A percentile compares a stretch with the other conserved stretches of the same genome.
Conservation (phyloP, 2,329 filamentous ascomycete genomes). For the Venturia oleaginea region DNA sequence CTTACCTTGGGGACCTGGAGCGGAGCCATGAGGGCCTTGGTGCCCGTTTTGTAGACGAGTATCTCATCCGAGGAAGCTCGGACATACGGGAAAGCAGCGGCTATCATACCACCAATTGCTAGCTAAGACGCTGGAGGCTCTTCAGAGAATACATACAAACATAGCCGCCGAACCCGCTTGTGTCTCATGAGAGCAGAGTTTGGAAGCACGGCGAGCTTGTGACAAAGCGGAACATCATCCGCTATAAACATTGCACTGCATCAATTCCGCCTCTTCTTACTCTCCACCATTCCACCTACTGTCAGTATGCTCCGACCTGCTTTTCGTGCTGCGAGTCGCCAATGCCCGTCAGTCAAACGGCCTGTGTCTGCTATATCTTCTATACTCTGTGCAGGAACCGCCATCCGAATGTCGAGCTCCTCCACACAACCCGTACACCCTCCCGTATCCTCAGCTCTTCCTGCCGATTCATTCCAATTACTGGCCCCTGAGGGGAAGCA, state of each 20-base stretch:
- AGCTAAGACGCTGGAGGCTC: not conserved
- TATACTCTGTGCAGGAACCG: conserved; percentile 18
- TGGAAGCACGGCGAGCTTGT: not conserved
- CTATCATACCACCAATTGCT: not conserved
- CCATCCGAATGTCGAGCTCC: conserved; percentile 44
- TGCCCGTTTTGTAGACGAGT: not conserved
- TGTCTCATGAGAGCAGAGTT: not conserved
- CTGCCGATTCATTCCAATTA: conserved; percentile 77
- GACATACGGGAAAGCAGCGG: not conserved
- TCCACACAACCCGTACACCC: conserved; percentile 47
- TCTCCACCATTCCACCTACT: not conserved
- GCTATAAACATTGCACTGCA: not conserved
- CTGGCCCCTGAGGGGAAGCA: conserved; percentile 69
- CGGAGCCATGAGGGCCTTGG: not conserved
- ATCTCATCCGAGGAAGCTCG: not conserved
- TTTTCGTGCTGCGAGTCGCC: conserved; percentile 6
- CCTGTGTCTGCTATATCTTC: not conserved
- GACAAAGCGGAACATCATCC: not conserved
- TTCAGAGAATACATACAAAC: not conserved
- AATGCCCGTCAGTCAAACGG: not conserved
- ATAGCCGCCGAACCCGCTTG: not conserved
- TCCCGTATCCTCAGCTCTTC: conserved; percentile 50
- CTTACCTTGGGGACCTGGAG: conserved; percentile 1
- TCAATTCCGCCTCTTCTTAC: not conserved
- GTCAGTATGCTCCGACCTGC: conserved; percentile 13